Evolutionary conservation across 2,329 filamentous ascomycete species (phyloP).

Genomic region (Orbilia quercus): DNA sequence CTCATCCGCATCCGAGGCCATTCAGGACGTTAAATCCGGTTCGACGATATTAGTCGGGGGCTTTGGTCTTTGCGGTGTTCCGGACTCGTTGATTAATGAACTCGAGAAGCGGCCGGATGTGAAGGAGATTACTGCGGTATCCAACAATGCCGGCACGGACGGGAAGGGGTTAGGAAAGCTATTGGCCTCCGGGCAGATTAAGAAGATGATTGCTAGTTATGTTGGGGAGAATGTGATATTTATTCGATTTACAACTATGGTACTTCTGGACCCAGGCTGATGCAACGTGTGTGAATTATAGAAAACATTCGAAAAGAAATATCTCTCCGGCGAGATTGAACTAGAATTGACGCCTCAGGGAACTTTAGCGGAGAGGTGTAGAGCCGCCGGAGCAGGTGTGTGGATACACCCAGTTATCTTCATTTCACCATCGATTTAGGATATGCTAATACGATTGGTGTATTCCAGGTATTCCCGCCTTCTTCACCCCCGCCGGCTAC

Average conservation of each 20-base stretch:
- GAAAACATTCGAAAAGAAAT: conserved; percentile 78
- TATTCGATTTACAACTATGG: too few relatives aligned
- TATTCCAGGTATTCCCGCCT: conserved; percentile 74
- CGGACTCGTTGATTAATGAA: conserved; percentile 78
- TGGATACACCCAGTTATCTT: too few relatives aligned
- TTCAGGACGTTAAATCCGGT: conserved; percentile 76
- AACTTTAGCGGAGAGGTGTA: conserved; percentile 76
- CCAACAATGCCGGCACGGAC: conserved; percentile 81
- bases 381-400: conserved; percentile 74
- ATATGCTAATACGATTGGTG: conserved; percentile 3
- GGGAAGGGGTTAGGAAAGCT: conserved; percentile 76
- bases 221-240: conserved; percentile 73
- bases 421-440: too few relatives aligned
- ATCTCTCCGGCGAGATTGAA: conserved; percentile 77
- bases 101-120: conserved; percentile 65
- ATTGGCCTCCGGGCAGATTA: conserved; percentile 75
- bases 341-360: conserved; percentile 82
- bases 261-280: too few relatives aligned
- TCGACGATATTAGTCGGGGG: conserved; percentile 79
- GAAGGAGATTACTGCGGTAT: conserved; percentile 74
- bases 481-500: conserved; percentile 80
- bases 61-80: conserved; percentile 83
- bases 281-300: too few relatives aligned
- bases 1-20: conserved; percentile 73
- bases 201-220: conserved; percentile 78